A percentile compares a stretch with the other conserved stretches of the same genome.
Conservation (phyloP, 2,329 filamentous ascomycete species). For the Diaporthe citri region DNA sequence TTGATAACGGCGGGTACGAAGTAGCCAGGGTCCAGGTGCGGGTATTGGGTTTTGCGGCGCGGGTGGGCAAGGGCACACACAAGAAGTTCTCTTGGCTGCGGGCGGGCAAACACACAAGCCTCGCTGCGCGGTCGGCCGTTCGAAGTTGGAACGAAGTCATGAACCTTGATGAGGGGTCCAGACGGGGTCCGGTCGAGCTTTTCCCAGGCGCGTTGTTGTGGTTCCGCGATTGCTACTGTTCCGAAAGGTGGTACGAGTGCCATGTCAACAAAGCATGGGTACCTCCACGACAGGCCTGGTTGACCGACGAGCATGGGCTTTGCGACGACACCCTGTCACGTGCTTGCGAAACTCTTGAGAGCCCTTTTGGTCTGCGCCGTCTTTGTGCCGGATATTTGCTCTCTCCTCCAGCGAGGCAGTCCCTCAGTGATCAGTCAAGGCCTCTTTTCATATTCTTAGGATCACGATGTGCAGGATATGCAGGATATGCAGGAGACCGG, state of each 20-base stretch:
- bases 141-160: constrained; percentile 8
- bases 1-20: constrained; percentile 28
- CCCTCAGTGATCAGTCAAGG: neutral
- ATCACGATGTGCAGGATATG: constrained; percentile 24
- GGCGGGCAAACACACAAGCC: constrained; percentile 2
- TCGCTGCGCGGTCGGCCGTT: neutral
- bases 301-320: neutral
- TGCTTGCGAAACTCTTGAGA: neutral
- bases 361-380: neutral
- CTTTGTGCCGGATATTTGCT: neutral
- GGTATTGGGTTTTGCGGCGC: neutral
- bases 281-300: neutral
- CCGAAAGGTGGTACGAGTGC: neutral
- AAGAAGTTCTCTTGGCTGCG: constrained; percentile 1
- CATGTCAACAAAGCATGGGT: constrained; percentile 14
- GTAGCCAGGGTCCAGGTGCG: neutral
- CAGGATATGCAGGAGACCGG: constrained; percentile 14
- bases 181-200: neutral
- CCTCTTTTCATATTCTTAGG: neutral
- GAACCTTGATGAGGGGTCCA: constrained; percentile 6
- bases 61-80: neutral
- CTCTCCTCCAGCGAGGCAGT: neutral
- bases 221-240: constrained; percentile 6
- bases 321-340: constrained; percentile 24
- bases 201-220: constrained; percentile 3